phyloP scores from a whole-genome alignment of 192 early-diverging fungal species.

The Funneliformis mosseae region DNA sequence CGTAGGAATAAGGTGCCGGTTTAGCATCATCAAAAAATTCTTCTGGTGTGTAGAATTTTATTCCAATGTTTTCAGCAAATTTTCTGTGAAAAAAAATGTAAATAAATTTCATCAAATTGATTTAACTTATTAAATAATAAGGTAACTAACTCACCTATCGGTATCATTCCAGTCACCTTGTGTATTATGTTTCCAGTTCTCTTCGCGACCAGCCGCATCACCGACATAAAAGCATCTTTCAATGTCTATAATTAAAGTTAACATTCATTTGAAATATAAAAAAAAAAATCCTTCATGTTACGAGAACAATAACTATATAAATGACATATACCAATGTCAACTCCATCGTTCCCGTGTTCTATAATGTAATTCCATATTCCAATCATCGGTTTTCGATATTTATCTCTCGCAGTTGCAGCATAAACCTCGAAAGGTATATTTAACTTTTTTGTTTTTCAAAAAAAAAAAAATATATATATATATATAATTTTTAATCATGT shows the following conservation, averaged over 20 bases:
- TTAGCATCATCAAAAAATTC: constrained; percentile 65
- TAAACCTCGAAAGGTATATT: constrained; percentile 69
- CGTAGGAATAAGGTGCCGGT: constrained; percentile 49
- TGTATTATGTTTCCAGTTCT: constrained; percentile 59
- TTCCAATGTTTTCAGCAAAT: constrained; percentile 73
- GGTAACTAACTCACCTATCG: constrained; percentile 53
- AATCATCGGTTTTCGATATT: constrained; percentile 72
- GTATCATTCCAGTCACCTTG: constrained; percentile 80
- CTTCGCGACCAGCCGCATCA: constrained; percentile 87
- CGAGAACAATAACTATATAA: constrained; percentile 43
- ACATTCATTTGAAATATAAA: constrained; percentile 36
- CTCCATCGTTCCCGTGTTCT: constrained; percentile 42
- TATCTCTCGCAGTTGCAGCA: constrained; percentile 69
- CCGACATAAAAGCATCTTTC: constrained; percentile 81
- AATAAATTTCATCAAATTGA: constrained; percentile 16
- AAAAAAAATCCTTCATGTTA: constrained; percentile 49
- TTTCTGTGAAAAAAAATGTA: constrained; percentile 47
- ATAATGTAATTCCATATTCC: constrained; percentile 69
- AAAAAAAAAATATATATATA: constrained; percentile 1
- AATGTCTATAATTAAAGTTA: constrained; percentile 50
- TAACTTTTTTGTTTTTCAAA: constrained; percentile 34
- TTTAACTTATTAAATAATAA: not conserved
- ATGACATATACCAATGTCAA: constrained; percentile 43
- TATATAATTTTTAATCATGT: not conserved
- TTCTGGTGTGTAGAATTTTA: constrained; percentile 84